Evolutionary conservation across 441 rosid species (phyloP).

Genomic region (Croton setiger): DNA sequence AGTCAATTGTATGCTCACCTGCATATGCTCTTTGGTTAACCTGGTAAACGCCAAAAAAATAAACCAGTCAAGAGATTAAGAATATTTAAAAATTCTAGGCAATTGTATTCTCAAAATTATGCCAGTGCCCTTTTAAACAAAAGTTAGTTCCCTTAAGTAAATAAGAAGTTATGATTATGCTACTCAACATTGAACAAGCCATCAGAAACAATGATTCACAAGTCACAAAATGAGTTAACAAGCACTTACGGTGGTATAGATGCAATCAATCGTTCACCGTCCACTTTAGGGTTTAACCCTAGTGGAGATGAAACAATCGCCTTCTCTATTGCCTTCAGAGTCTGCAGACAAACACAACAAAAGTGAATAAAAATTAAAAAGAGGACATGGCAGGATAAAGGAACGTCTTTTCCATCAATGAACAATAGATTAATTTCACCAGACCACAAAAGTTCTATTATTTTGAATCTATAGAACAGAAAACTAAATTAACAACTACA

Average conservation of each 20-base stretch:
- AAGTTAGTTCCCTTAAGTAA: background rate
- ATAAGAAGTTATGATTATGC: background rate
- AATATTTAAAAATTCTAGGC: background rate
- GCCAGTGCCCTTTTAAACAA: background rate
- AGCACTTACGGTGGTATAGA: conserved; percentile 72
- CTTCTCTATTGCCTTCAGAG: conserved; percentile 65
- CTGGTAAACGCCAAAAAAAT: conserved; percentile 38
- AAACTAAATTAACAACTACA: background rate
- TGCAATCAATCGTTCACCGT: conserved; percentile 79
- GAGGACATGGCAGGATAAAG: background rate
- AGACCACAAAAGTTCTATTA: background rate
- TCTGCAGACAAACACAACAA: conserved; percentile 39
- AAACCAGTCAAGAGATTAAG: conserved; percentile 18
- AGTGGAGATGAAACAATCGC: conserved; percentile 86
- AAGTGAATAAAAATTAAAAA: background rate
- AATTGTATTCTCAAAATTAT: background rate
- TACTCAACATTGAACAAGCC: background rate
- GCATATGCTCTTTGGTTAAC: conserved; percentile 88
- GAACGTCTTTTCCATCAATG: too few relatives aligned
- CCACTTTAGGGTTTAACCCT: conserved; percentile 79
- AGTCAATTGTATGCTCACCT: conserved; percentile 41
- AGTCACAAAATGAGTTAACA: conserved; percentile 13
- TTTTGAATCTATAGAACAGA: background rate
- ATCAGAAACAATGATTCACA: background rate
- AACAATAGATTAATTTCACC: too few relatives aligned